Base-by-base conservation (phyloP, 2,329 filamentous ascomycete genomes). In the Aspergillus niger region DNA sequence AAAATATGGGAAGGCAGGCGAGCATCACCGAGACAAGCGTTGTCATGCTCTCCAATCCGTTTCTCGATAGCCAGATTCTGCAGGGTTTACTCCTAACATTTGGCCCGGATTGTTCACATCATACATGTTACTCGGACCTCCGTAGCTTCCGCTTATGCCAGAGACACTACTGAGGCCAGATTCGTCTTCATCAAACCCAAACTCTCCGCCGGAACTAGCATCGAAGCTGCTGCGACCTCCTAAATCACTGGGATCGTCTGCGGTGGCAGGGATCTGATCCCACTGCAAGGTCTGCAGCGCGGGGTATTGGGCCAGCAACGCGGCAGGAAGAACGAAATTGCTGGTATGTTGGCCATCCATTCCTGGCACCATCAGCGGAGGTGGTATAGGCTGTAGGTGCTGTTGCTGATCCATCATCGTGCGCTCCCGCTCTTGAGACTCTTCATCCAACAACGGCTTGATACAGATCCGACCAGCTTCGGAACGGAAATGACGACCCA, bases 381-480 rank as follows among this genome's bases (percentile, higher is more conserved):
- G 81, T 64, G 82, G 80, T 66, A 84, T 62, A 65, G 81, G 84
- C 80, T 85, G 78, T 72, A 87, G 73, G 67, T 88, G 86, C 70
- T 88, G 83, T 79, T 86, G 85, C 70, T 92, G 89, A 73, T 92
- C 89, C 74, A 89, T 85, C 83, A 89, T 90, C 28, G 84, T 80
- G 50, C 90, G 87, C 70, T 96, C 91, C 36, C 92, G 84, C 70
- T 96, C 92, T 38, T 89, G 80, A 58, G 92, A 90, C 80, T 99
- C 95, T 77, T 99, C 95, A 65, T 99, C 95, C 1, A 99, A 84
- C 11, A 99, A 80, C n/a, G 95, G 93, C 69, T 96, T 97, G 78
- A 99, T 99, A 73, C 95, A 99, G 56, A 97, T 91, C 32, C 95
- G 87, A 6, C 95, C 95, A 2, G 95, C 95, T 79, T 99, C 95